A percentile compares a stretch with the other conserved stretches of the same genome.
phyloP scores from a whole-genome alignment of 2,329 filamentous ascomycete genomes.

The Aspergillus novofumigatus region DNA sequence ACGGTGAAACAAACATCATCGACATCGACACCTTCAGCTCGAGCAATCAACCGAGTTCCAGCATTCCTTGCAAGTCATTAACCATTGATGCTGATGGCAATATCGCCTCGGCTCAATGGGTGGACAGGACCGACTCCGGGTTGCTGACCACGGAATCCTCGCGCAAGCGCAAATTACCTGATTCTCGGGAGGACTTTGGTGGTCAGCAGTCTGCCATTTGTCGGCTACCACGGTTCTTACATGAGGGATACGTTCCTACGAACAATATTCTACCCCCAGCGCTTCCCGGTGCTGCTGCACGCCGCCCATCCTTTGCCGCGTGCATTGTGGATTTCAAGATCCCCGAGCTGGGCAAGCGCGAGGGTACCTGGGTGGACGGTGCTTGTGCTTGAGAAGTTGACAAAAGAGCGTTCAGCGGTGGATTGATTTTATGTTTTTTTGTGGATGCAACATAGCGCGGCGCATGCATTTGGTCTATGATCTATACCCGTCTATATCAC shows the following conservation, averaged over 20 bases:
- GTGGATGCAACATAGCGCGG: not conserved
- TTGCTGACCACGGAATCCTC: slow-evolving; percentile 8
- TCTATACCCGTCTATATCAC: not conserved
- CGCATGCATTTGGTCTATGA: not conserved
- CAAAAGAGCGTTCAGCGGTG: not conserved
- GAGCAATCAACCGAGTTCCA: slow-evolving; percentile 3
- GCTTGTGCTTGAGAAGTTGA: not conserved
- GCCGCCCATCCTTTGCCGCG: slow-evolving; percentile 31
- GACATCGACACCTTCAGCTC: slow-evolving; percentile 38
- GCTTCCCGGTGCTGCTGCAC: slow-evolving; percentile 2
- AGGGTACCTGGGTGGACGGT: slow-evolving; percentile 19
- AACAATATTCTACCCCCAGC: not conserved
- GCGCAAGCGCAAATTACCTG: slow-evolving; percentile 26
- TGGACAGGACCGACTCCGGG: slow-evolving; percentile 12
- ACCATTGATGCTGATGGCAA: slow-evolving; percentile 24
- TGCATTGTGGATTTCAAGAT: slow-evolving; percentile 36
- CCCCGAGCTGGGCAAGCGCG: slow-evolving; percentile 23
- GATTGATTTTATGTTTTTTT: not conserved
- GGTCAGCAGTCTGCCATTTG: slow-evolving; percentile 20
- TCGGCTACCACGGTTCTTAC: slow-evolving; percentile 5
- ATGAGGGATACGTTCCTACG: slow-evolving; percentile 6
- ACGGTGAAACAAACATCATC: slow-evolving; percentile 45
- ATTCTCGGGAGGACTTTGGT: slow-evolving; percentile 18
- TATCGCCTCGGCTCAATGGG: slow-evolving; percentile 15
- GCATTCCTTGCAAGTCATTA: slow-evolving; percentile 21